Base-by-base conservation (phyloP, 768 basidiomycete genomes). In the Suillus variegatus region DNA sequence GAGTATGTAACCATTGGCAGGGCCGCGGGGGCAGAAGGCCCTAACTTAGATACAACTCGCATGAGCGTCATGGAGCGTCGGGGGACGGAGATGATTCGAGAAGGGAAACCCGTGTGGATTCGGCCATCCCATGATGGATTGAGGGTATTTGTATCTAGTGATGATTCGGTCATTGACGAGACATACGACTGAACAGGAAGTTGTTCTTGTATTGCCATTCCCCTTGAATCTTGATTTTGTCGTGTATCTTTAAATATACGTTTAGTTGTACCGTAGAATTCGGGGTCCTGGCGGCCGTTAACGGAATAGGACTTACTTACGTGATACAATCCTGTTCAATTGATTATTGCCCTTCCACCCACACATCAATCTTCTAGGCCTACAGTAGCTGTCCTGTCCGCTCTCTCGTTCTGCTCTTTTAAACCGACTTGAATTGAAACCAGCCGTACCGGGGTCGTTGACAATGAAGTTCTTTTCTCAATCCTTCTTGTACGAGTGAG, bases 61-160 rank as follows among this genome's bases (percentile, higher is more conserved):
- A 66, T 70, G 73, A 83, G 69, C 47, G 73, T 65, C 62, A 76
- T 64, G 63, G 85, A 82, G 69, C 72, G 66, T 70, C 64, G 70
- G 22, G 85, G 87, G 6, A 69, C 89, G 2, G 75, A 75, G 56
- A 68, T 85, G 68, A 75, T 91, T 62, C 78, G 79, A 18, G 78
- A 81, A 49, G 88, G 86, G 12, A 67, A 79, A 61, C 66, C 70
- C 1, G 69, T 82, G 18, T 93, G 90, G 89, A 73, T 92, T 2
- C 79, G 91, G 56, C 93, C 93, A 13, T 87, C 88, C 28, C 88
- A 88, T 74, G 93, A 94, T 70, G 93, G 93, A 0, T 75, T 94
- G 67, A 80, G 85, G 32, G 79, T 93, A 9, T 74, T 81, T 52
- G 73, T 91, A 65, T 72, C 76, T 60, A 66, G 67, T 20, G 76